Percentiles rank a stretch among this genome's conserved stretches.
Evolutionary conservation across 352 stramenopile genomes (phyloP).

Genomic region (Vaucheria bursata): DNA sequence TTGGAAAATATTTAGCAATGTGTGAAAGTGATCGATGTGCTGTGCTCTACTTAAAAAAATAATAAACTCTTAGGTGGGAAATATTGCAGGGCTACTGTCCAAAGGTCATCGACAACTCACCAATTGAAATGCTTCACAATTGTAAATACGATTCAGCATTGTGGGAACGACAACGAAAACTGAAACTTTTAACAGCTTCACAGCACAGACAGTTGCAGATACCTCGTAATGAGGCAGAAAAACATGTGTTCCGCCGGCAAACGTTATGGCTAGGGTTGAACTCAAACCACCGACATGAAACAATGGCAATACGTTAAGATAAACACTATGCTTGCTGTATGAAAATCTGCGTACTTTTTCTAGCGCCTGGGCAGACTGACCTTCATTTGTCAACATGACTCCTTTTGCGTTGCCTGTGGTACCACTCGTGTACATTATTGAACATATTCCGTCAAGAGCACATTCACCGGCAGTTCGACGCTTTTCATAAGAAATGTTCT

Average conservation of each 20-base stretch:
- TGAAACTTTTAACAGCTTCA: slow-evolving; percentile 46
- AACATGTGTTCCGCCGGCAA: slow-evolving; percentile 56
- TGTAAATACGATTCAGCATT: no score
- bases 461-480: not conserved
- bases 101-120: not conserved
- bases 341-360: slow-evolving; percentile 11
- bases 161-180: slow-evolving; percentile 65
- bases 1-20: no score
- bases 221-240: slow-evolving; percentile 50
- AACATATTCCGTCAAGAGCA: slow-evolving; percentile 13
- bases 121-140: no score
- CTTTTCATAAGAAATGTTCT: not conserved
- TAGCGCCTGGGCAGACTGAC: slow-evolving; percentile 19
- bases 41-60: slow-evolving; percentile 23
- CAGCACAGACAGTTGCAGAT: not conserved
- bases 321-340: slow-evolving; percentile 18
- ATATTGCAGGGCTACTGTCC: not conserved
- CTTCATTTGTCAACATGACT: slow-evolving; percentile 22
- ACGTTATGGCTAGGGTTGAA: slow-evolving; percentile 55
- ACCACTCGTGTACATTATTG: slow-evolving; percentile 38
- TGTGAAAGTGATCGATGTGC: no score
- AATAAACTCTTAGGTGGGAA: slow-evolving; percentile 2
- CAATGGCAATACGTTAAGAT: slow-evolving; percentile 59
- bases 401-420: slow-evolving; percentile 34
- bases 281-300: slow-evolving; percentile 66